Evolutionary conservation across 257 asterid genomes (phyloP), one percentile per base, ranked within the genome.

Genomic region (Solanum chiquidenum): DNA sequence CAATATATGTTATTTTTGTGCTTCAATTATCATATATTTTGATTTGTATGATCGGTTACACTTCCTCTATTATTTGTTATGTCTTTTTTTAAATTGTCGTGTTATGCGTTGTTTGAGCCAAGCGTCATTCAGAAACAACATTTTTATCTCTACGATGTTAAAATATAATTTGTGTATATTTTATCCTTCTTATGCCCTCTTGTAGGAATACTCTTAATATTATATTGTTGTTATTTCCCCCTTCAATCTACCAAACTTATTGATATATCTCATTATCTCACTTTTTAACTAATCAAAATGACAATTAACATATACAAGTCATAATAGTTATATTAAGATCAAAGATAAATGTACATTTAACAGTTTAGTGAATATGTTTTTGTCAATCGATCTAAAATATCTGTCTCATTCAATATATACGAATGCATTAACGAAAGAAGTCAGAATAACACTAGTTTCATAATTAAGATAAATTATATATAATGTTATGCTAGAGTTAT

Each of bases 141-240:
- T n/a, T 0, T 62, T 4, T 2, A 62, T 9, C 13, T 62, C 13
- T 0, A 23, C 6, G 31, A 62, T 0, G 3, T 62, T 4, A n/a
- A n/a, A 23, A 23, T 64, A n/a, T 0, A 2, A 0, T 62, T 62
- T n/a, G 8, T 2, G 3, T n/a, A 12, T 0, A n/a, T n/a, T n/a
- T 64, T 64, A n/a, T 64, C 7, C 4, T 64, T 11, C 0, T 5
- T 2, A 64, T 1, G 1, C 72, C 2, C 31, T n/a, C 16, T 64
- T 2, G 16, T 64, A 1, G 12, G 31, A 64, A 64, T n/a, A n/a
- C 8, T 10, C 3, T n/a, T 11, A 64, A n/a, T n/a, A 64, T n/a
- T n/a, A n/a, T 64, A 25, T n/a, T 64, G 7, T 11, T 64, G 18
- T n/a, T n/a, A 12, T 5, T 11, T 12, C 14, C 16, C 1, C 2